Evolutionary conservation across 768 basidiomycete species (phyloP).

Genomic region (Coprinopsis strossmayeri): DNA sequence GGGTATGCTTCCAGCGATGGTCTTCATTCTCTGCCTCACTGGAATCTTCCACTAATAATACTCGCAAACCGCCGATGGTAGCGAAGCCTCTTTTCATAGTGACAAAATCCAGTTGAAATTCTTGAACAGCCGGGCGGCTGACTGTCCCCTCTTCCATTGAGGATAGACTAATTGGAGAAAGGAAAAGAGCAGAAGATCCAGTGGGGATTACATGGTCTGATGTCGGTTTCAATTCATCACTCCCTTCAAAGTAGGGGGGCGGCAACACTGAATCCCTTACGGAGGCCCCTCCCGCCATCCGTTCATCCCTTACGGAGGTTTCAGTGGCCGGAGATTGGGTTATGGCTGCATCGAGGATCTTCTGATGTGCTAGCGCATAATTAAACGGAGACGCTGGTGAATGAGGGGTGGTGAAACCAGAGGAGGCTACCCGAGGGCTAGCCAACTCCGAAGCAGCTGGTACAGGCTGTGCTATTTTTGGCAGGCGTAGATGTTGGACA

Average conservation of each 20-base stretch:
- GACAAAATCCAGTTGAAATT: slow-evolving; percentile 61
- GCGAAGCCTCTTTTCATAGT: slow-evolving; percentile 54
- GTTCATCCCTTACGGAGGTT: slow-evolving; percentile 5
- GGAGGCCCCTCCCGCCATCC: too few relatives aligned
- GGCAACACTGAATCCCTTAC: slow-evolving; percentile 26
- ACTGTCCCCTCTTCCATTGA: not conserved
- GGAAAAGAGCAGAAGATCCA: slow-evolving; percentile 44
- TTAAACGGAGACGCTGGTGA: slow-evolving; percentile 42
- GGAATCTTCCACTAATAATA: slow-evolving; percentile 56
- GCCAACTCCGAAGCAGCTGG: slow-evolving; percentile 18
- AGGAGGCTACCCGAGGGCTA: slow-evolving; percentile 33
- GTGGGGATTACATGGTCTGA: slow-evolving; percentile 33
- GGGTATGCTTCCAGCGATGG: slow-evolving; percentile 18
- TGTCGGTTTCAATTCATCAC: slow-evolving; percentile 28
- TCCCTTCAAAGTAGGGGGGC: slow-evolving; percentile 39
- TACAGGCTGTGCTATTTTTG: slow-evolving; percentile 16
- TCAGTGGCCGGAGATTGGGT: slow-evolving; percentile 18
- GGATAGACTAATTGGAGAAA: slow-evolving; percentile 36
- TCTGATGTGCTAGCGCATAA: slow-evolving; percentile 45
- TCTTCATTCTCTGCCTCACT: slow-evolving; percentile 28
- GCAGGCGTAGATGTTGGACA: slow-evolving; percentile 59
- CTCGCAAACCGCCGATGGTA: slow-evolving; percentile 63
- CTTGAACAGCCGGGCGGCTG: slow-evolving; percentile 13
- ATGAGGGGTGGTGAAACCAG: slow-evolving; percentile 50
- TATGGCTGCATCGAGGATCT: slow-evolving; percentile 38